Conservation (phyloP, 768 basidiomycete genomes). For the Suillus cothurnatus region DNA sequence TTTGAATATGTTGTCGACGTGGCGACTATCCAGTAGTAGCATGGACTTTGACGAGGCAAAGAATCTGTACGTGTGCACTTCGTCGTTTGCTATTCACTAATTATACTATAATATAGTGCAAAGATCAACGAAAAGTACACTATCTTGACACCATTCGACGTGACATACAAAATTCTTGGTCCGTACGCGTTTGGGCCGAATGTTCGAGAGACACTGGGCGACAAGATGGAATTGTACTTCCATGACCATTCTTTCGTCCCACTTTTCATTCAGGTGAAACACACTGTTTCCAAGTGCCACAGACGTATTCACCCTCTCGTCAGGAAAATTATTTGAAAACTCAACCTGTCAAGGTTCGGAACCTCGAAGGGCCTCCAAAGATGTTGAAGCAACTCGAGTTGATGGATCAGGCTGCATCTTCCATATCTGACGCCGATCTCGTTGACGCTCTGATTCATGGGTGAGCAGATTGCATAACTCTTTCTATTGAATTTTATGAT, state of each 20-base stretch:
- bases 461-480: conserved; percentile 39
- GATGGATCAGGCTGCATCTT: conserved; percentile 86
- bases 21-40: conserved; percentile 78
- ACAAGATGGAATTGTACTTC: conserved; percentile 97
- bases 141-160: conserved; percentile 89
- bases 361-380: conserved; percentile 63
- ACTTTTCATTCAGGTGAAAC: conserved; percentile 84
- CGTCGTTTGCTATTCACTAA: neutral
- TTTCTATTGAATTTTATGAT: neutral
- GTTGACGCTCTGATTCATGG: conserved; percentile 94
- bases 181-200: conserved; percentile 90
- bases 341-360: conserved; percentile 61
- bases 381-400: conserved; percentile 73
- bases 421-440: conserved; percentile 93
- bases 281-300: neutral
- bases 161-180: conserved; percentile 86
- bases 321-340: conserved; percentile 96
- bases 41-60: conserved; percentile 96
- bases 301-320: neutral
- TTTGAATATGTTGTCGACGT: conserved; percentile 97
- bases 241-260: conserved; percentile 95
- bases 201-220: conserved; percentile 76
- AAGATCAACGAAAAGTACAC: conserved; percentile 92
- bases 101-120: conserved; percentile 47
- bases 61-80: conserved; percentile 61